These are phyloP conservation scores for Fragilariopsis cylindrus DNA, from an alignment of 108 stramenopile species.

Conservation along the genomic window DNA sequence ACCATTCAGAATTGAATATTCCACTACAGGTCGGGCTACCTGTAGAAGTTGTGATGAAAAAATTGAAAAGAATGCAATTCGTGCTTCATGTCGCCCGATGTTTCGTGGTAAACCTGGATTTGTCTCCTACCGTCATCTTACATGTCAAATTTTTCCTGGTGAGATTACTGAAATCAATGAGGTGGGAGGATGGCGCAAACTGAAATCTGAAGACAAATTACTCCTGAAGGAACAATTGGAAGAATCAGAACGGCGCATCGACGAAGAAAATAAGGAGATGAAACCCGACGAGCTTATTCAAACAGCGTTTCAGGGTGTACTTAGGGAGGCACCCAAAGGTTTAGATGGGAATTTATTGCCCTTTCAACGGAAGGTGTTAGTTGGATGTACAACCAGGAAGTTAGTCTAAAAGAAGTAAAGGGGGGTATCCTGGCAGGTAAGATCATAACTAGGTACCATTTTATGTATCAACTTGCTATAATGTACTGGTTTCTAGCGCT, in stretches of 20 bases:
- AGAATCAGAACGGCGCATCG: constrained; percentile 47
- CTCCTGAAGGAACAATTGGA: constrained; percentile 51
- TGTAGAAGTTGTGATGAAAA: constrained; percentile 76
- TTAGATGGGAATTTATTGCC: constrained; percentile 85
- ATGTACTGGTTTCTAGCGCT: neutral
- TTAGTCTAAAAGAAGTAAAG: constrained; percentile 45
- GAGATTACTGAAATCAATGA: constrained; percentile 49
- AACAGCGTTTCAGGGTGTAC: constrained; percentile 76
- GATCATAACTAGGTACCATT: neutral
- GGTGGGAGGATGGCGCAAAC: constrained; percentile 55
- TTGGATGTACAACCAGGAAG: constrained; percentile 94
- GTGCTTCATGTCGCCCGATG: constrained; percentile 71
- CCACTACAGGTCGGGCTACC: constrained; percentile 69
- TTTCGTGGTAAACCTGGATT: constrained; percentile 92
- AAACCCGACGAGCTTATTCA: constrained; percentile 92
- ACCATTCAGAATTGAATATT: constrained; percentile 66
- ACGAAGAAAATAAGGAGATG: constrained; percentile 73
- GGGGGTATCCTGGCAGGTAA: constrained; percentile 93
- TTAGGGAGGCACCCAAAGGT: constrained; percentile 69
- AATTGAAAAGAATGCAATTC: constrained; percentile 63
- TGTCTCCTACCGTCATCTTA: constrained; percentile 72
- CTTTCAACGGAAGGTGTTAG: constrained; percentile 95
- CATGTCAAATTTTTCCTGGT: constrained; percentile 67
- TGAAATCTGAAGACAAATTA: constrained; percentile 54
- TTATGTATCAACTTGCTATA: neutral